Conservation (phyloP, 1,284 basidiomycete genomes). For the Austroboletus novae-zelandiae region DNA sequence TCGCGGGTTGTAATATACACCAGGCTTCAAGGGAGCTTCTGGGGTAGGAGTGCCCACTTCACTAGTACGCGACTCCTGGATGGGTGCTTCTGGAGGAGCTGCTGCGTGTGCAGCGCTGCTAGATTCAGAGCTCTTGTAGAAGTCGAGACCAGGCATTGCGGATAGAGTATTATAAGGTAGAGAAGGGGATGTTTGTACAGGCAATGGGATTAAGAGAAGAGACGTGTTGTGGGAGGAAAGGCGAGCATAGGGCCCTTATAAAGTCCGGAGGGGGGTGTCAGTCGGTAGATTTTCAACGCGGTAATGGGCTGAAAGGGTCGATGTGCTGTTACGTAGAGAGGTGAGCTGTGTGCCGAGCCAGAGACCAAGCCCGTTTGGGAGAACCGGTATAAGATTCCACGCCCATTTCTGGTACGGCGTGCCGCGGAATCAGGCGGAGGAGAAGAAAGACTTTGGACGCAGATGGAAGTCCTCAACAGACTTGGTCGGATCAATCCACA, state of each 20-base stretch:
- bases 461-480: background rate
- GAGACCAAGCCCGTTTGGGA: conserved; percentile 11
- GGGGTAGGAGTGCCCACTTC: conserved; percentile 14
- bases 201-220: conserved; percentile 21
- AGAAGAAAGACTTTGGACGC: conserved; percentile 1
- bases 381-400: conserved; percentile 8
- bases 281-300: conserved; percentile 14
- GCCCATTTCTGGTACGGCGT: background rate
- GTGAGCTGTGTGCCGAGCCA: conserved; percentile 6
- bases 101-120: background rate
- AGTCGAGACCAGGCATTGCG: conserved; percentile 45
- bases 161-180: conserved; percentile 6
- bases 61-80: background rate
- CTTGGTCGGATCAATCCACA: conserved; percentile 1
- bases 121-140: conserved; percentile 33
- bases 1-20: conserved; percentile 38
- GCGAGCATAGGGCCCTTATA: conserved; percentile 20
- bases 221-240: background rate
- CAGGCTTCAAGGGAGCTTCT: conserved; percentile 13
- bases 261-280: background rate
- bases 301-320: conserved; percentile 22
- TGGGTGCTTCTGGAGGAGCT: conserved; percentile 9
- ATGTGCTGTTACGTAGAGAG: conserved; percentile 23
- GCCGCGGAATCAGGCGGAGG: conserved; percentile 22
- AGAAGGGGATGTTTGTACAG: conserved; percentile 16